phyloP scores from a whole-genome alignment of 2,329 filamentous ascomycete genomes.

The Ascochyta fabae region DNA sequence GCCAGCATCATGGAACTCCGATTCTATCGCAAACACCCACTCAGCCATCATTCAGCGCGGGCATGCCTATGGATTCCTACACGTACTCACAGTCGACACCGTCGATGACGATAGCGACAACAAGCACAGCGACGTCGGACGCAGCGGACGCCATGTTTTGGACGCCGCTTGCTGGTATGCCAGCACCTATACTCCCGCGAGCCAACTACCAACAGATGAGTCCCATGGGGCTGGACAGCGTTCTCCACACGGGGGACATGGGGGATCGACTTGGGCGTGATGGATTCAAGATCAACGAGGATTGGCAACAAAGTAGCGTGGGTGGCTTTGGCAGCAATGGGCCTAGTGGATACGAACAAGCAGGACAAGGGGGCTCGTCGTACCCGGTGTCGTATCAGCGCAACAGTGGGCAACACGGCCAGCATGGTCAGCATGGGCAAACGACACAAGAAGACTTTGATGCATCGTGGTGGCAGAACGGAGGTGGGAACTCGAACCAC shows the following conservation, averaged over 20 bases:
- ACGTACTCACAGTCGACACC: conserved; percentile 27
- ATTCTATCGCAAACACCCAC: conserved; percentile 17
- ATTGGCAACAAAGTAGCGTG: conserved; percentile 28
- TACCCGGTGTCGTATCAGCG: conserved; percentile 15
- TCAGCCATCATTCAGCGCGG: conserved; percentile 20
- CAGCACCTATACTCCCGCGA: conserved; percentile 45
- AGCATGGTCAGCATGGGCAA: background rate
- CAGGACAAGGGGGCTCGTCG: background rate
- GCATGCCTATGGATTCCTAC: conserved; percentile 21
- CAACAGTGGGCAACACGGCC: conserved; percentile 3
- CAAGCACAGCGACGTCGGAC: conserved; percentile 22
- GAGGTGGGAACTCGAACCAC: conserved; percentile 1
- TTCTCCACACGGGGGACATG: conserved; percentile 37
- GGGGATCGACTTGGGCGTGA: conserved; percentile 43
- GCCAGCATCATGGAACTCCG: conserved; percentile 26
- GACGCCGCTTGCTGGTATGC: conserved; percentile 51
- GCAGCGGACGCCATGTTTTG: conserved; percentile 36
- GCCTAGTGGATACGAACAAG: background rate
- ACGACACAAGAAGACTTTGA: conserved; percentile 9
- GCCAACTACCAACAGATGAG: conserved; percentile 33
- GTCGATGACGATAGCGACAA: conserved; percentile 17
- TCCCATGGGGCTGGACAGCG: conserved; percentile 47
- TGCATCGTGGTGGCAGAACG: conserved; percentile 12
- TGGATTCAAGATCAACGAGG: conserved; percentile 44
- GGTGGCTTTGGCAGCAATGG: conserved; percentile 18